Evolutionary conservation across 2,329 filamentous ascomycete species (phyloP).

Genomic region (Diaporthe sp.): DNA sequence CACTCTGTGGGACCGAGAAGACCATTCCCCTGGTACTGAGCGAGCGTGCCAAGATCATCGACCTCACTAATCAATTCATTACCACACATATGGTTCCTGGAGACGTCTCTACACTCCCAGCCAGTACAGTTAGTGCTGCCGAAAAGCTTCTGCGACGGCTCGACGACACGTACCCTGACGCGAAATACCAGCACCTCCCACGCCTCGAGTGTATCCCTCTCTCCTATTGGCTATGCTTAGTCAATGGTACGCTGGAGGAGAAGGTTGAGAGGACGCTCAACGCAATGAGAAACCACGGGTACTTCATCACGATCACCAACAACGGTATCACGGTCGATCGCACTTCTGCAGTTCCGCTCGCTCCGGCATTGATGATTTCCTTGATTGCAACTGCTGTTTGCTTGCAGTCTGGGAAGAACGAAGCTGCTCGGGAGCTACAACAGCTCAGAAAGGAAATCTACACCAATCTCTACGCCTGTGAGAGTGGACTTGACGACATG

Average conservation of each 20-base stretch:
- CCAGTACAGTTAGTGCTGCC: not conserved
- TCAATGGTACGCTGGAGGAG: not conserved
- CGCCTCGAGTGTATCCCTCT: not conserved
- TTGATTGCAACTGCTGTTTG: not conserved
- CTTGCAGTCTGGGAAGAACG: not conserved
- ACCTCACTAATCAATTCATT: slow-evolving; percentile 36
- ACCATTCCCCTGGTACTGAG: slow-evolving; percentile 35
- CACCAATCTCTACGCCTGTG: not conserved
- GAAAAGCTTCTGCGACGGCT: not conserved
- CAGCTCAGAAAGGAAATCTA: slow-evolving; percentile 6
- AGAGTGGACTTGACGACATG: not conserved
- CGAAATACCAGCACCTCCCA: not conserved
- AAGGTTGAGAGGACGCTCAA: not conserved
- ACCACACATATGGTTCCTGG: not conserved
- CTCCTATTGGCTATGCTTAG: not conserved
- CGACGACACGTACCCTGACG: slow-evolving; percentile 3
- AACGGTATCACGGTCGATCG: slow-evolving; percentile 6
- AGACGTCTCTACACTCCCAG: too few relatives aligned
- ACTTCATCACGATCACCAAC: not conserved
- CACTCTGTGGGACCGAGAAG: slow-evolving; percentile 48
- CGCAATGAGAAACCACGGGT: not conserved
- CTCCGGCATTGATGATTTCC: not conserved
- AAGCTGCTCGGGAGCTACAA: not conserved
- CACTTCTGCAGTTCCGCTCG: not conserved
- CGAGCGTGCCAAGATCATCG: slow-evolving; percentile 39